A percentile compares a stretch with the other conserved stretches of the same genome.
These are phyloP conservation scores for Myrica gale DNA, from an alignment of 306 rosid species.

Conservation along the genomic window DNA sequence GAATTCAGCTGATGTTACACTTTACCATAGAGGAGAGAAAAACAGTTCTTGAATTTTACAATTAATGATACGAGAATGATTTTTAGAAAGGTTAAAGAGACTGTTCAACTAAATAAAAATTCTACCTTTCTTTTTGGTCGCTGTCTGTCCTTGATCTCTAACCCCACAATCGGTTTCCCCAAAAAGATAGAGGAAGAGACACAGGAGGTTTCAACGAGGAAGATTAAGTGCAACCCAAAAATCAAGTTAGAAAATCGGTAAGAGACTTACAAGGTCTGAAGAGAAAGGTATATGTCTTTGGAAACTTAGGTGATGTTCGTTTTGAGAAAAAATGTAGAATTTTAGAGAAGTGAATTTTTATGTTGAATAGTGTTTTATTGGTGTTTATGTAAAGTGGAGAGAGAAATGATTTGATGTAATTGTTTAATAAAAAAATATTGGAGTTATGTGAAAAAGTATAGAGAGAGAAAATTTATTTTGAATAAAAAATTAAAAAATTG, in stretches of 20 bases:
- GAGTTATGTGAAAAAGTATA: no score
- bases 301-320: not conserved
- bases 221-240: conserved; percentile 28
- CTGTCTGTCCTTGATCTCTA: conserved; percentile 44
- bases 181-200: conserved; percentile 18
- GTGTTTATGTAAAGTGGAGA: no score
- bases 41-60: not conserved
- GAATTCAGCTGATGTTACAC: conserved; percentile 13
- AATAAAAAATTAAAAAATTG: no score
- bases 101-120: not conserved
- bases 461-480: no score
- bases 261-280: conserved; percentile 7
- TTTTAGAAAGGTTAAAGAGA: not conserved
- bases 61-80: not conserved
- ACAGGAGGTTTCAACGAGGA: conserved; percentile 18
- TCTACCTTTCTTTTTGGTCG: conserved; percentile 32
- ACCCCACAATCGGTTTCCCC: conserved; percentile 58
- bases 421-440: no score
- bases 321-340: no score
- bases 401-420: no score
- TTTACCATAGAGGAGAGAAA: not conserved
- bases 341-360: no score
- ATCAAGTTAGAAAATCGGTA: not conserved
- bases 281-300: conserved; percentile 13
- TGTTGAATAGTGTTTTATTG: no score